These are phyloP conservation scores for Collybiopsis confluens DNA, from an alignment of 768 basidiomycete species.

Conservation along the genomic window DNA sequence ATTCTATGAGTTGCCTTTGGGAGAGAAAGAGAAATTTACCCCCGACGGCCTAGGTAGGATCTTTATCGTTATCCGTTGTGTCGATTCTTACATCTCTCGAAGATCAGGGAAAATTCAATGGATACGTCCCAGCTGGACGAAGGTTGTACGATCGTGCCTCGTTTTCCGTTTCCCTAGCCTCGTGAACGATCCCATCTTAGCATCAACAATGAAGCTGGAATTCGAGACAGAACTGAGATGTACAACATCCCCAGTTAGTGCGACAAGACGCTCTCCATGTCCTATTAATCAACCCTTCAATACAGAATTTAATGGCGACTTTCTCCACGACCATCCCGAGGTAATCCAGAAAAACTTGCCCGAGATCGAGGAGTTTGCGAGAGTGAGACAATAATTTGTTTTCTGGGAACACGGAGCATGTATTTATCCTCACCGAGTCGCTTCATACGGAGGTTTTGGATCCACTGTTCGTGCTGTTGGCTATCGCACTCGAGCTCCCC, in stretches of 20 bases:
- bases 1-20: constrained; percentile 46
- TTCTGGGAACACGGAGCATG: too few relatives aligned
- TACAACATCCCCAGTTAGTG: constrained; percentile 46
- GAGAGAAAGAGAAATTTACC: constrained; percentile 44
- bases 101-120: constrained; percentile 11
- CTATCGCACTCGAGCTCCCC: constrained; percentile 48
- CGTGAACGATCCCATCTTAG: constrained; percentile 14
- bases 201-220: constrained; percentile 29
- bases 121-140: constrained; percentile 42
- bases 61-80: background rate
- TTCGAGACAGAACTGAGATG: constrained; percentile 41
- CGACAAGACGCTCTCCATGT: background rate
- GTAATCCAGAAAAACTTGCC: constrained; percentile 30
- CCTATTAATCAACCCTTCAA: background rate
- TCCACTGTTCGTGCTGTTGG: constrained; percentile 41
- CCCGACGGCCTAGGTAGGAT: constrained; percentile 29
- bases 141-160: constrained; percentile 26
- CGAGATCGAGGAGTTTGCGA: constrained; percentile 44
- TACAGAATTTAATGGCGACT: constrained; percentile 41
- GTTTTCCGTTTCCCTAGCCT: background rate
- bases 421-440: too few relatives aligned
- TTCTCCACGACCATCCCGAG: constrained; percentile 33
- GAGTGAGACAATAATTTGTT: too few relatives aligned
- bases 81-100: background rate
- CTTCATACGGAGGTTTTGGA: constrained; percentile 45